These are phyloP conservation scores for Ascochyta pisi DNA, from an alignment of 2,329 filamentous ascomycete species.

Conservation along the genomic window DNA sequence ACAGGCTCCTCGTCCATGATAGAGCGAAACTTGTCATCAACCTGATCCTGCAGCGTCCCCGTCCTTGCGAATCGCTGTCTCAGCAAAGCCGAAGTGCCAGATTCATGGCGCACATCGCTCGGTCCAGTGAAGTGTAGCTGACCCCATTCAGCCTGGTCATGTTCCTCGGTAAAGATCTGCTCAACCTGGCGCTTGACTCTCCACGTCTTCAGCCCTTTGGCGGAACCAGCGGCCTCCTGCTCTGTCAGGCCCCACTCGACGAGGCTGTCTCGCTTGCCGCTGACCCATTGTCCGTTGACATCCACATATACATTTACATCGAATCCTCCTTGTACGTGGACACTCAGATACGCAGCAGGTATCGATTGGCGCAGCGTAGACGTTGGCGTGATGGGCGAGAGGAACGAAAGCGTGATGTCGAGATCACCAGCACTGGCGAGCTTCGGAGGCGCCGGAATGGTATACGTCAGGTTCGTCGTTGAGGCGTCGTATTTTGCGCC, in stretches of 20 bases:
- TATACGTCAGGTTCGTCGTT: constrained; percentile 72
- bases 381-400: constrained; percentile 81
- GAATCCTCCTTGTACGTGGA: constrained; percentile 71
- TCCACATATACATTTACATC: constrained; percentile 57
- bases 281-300: constrained; percentile 74
- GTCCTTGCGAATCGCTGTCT: constrained; percentile 73
- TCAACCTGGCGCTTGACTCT: constrained; percentile 66
- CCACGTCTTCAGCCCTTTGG: constrained; percentile 68
- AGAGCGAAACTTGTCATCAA: constrained; percentile 70
- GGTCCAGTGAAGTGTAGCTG: constrained; percentile 79
- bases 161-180: constrained; percentile 74
- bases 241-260: constrained; percentile 72
- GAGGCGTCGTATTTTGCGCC: constrained; percentile 73
- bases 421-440: constrained; percentile 49
- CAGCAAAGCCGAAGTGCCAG: constrained; percentile 70
- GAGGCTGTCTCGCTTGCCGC: constrained; percentile 71
- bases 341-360: constrained; percentile 79
- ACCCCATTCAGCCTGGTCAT: constrained; percentile 84
- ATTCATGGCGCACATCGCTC: constrained; percentile 70
- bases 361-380: constrained; percentile 81
- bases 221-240: constrained; percentile 50
- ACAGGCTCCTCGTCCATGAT: constrained; percentile 82
- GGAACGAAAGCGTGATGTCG: constrained; percentile 68
- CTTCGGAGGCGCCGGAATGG: constrained; percentile 56
- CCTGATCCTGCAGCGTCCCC: constrained; percentile 69